A percentile compares a stretch with the other conserved stretches of the same genome.
These are phyloP conservation scores for Lactarius sanguifluus DNA, from an alignment of 768 basidiomycete genomes.

Conservation along the genomic window DNA sequence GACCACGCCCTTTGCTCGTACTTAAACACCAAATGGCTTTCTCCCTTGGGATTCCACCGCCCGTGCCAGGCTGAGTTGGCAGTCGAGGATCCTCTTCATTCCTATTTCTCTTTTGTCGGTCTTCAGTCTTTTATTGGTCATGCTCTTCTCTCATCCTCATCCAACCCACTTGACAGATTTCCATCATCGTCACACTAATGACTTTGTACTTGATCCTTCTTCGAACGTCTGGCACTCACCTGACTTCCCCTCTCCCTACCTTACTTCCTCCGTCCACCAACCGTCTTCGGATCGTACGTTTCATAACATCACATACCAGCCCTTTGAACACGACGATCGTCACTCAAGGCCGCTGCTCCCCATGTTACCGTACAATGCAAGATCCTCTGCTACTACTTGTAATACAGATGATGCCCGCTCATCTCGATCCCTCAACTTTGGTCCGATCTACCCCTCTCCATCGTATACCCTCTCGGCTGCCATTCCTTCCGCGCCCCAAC, in stretches of 20 bases:
- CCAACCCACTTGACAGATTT: constrained; percentile 16
- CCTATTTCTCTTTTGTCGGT: constrained; percentile 5
- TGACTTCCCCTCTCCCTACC: constrained; percentile 18
- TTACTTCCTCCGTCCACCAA: constrained; percentile 8
- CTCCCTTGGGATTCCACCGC: constrained; percentile 21
- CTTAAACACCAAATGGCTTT: constrained; percentile 30
- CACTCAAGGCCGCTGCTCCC: constrained; percentile 18
- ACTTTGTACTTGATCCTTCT: constrained; percentile 6
- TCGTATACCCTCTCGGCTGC: constrained; percentile 26
- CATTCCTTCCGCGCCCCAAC: constrained; percentile 11
- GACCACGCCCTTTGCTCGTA: constrained; percentile 23
- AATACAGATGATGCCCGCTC: constrained; percentile 19
- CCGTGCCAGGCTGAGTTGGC: constrained; percentile 16
- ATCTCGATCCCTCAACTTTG: constrained; percentile 20
- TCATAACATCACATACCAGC: constrained; percentile 10
- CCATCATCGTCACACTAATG: constrained; percentile 14
- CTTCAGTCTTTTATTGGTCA: constrained; percentile 12
- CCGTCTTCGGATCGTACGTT: constrained; percentile 17
- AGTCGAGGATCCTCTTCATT: constrained; percentile 23
- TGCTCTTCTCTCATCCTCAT: constrained; percentile 16
- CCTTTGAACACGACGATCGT: constrained; percentile 21
- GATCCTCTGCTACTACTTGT: background rate
- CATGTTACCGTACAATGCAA: constrained; percentile 25
- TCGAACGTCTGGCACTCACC: constrained; percentile 22
- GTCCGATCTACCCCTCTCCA: constrained; percentile 23